Conservation (phyloP, 495 filamentous ascomycete species). For the Bacidia gigantensis region DNA sequence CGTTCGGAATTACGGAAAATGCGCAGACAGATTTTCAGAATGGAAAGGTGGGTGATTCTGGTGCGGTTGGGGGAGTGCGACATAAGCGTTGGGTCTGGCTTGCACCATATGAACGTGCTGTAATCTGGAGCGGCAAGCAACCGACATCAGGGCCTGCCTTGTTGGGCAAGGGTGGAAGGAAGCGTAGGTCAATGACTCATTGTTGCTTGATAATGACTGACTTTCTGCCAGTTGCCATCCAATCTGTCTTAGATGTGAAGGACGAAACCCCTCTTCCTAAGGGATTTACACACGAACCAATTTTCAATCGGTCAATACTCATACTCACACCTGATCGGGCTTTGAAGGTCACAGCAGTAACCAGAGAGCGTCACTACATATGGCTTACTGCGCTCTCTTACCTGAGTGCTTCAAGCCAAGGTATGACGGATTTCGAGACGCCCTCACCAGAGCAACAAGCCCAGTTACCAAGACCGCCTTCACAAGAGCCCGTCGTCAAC, state of each 20-base stretch:
- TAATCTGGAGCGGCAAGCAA: slow-evolving; percentile 98
- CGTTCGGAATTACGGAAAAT: slow-evolving; percentile 70
- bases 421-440: slow-evolving; percentile 45
- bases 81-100: slow-evolving; percentile 99
- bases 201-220: slow-evolving; percentile 11
- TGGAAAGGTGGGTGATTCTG: slow-evolving; percentile 37
- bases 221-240: slow-evolving; percentile 59
- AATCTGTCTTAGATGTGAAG: slow-evolving; percentile 92
- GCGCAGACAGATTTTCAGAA: slow-evolving; percentile 26
- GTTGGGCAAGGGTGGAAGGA: slow-evolving; percentile 89
- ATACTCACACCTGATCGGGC: slow-evolving; percentile 88
- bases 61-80: slow-evolving; percentile 40
- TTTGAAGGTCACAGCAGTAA: slow-evolving; percentile 83
- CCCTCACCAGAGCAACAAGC: slow-evolving; percentile 38
- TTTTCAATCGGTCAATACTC: slow-evolving; percentile 88
- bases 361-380: slow-evolving; percentile 76
- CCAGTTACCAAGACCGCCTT: slow-evolving; percentile 21
- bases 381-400: slow-evolving; percentile 94
- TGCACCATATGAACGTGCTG: slow-evolving; percentile 84
- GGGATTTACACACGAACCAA: slow-evolving; percentile 34
- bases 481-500: slow-evolving; percentile 21
- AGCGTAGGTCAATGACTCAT: slow-evolving; percentile 56
- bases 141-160: slow-evolving; percentile 75
- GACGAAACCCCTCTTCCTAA: slow-evolving; percentile 85
- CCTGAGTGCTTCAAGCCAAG: slow-evolving; percentile 69